Conservation (phyloP, 2,329 filamentous ascomycete genomes). For the Fusarium sp. region DNA sequence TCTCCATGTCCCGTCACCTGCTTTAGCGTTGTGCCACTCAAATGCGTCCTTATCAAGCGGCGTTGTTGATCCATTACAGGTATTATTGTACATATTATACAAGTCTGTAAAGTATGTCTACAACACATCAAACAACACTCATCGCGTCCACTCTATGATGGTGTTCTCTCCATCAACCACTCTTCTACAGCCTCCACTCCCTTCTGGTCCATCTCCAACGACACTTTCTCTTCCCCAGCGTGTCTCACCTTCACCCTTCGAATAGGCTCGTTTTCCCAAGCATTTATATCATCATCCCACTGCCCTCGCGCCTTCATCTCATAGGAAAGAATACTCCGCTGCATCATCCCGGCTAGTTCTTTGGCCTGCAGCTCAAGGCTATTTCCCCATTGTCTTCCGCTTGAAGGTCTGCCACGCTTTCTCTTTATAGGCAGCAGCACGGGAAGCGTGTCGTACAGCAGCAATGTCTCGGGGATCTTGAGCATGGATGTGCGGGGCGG, state of each 20-base stretch:
- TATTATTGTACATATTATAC: background rate
- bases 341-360: constrained; percentile 64
- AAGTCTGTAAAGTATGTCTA: constrained; percentile 5
- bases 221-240: constrained; percentile 51
- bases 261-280: constrained; percentile 52
- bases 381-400: constrained; percentile 53
- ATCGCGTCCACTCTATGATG: constrained; percentile 2
- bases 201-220: constrained; percentile 46
- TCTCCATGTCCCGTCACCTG: constrained; percentile 31
- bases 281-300: constrained; percentile 58
- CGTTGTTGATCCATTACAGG: background rate
- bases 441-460: constrained; percentile 60
- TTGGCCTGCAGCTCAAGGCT: constrained; percentile 61
- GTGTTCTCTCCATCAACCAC: constrained; percentile 50
- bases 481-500: constrained; percentile 63
- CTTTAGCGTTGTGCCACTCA: constrained; percentile 29
- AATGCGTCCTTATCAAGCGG: background rate
- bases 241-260: constrained; percentile 57
- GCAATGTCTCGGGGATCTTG: constrained; percentile 62
- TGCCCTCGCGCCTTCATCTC: constrained; percentile 59
- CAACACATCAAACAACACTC: background rate
- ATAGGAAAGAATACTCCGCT: constrained; percentile 60
- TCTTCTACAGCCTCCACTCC: constrained; percentile 48
- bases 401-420: constrained; percentile 33
- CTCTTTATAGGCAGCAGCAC: constrained; percentile 11